Evolutionary conservation across 2,329 filamentous ascomycete species (phyloP).

Genomic region (Clarireedia monteithiana): DNA sequence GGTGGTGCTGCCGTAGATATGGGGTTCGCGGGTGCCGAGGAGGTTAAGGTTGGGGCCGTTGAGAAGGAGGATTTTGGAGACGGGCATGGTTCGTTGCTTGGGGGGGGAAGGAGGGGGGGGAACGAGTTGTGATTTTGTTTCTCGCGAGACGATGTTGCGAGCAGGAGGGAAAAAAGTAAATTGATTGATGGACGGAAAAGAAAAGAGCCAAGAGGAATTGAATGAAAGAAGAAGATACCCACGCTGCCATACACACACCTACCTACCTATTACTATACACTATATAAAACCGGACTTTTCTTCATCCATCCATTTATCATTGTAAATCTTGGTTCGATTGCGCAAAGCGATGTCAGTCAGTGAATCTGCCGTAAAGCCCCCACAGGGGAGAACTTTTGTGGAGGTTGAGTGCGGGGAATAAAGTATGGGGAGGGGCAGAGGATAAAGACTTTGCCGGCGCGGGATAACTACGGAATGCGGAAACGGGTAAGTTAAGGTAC

Average conservation of each 20-base stretch:
- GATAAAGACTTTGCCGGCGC: neutral
- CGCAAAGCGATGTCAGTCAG: neutral
- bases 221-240: neutral
- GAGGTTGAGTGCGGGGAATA: neutral
- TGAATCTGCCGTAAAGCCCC: neutral
- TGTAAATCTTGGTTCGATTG: neutral
- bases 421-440: neutral
- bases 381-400: neutral
- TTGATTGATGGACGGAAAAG: neutral
- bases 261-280: neutral
- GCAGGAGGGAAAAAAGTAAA: too few relatives aligned
- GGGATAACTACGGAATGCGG: too few relatives aligned
- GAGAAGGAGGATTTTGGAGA: slow-evolving; percentile 55
- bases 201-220: neutral
- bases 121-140: neutral
- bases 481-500: too few relatives aligned
- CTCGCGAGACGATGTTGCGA: too few relatives aligned
- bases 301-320: slow-evolving; percentile 2
- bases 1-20: slow-evolving; percentile 64
- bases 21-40: slow-evolving; percentile 65
- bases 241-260: neutral
- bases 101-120: too few relatives aligned
- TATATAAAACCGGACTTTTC: neutral
- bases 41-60: slow-evolving; percentile 82
- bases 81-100: slow-evolving; percentile 24